phyloP scores from a whole-genome alignment of 2,329 filamentous ascomycete species.

The Daldinia sp. region DNA sequence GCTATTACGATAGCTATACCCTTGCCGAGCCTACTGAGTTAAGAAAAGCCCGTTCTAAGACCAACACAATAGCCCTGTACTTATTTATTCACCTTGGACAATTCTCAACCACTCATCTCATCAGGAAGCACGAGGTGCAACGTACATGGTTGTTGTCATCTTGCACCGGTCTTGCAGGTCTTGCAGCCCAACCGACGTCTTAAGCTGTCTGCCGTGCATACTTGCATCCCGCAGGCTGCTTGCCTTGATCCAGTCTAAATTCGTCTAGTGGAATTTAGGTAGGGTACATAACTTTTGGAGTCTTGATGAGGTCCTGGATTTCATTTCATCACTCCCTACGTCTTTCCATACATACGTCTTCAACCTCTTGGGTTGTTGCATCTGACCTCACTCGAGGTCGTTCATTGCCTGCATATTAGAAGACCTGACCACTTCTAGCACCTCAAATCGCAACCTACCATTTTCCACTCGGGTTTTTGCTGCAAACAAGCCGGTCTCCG shows the following conservation, averaged over 20 bases:
- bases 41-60: conserved; percentile 1
- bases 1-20: conserved; percentile 13
- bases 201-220: conserved; percentile 41
- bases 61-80: conserved; percentile 20
- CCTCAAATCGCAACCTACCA: conserved; percentile 44
- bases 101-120: conserved; percentile 32
- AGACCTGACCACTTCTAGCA: conserved; percentile 39
- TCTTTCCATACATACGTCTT: conserved; percentile 14
- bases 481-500: conserved; percentile 44
- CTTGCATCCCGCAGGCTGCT: conserved; percentile 36
- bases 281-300: conserved; percentile 26
- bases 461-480: conserved; percentile 34
- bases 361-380: conserved; percentile 34
- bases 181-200: conserved; percentile 51
- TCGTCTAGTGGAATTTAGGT: conserved; percentile 35
- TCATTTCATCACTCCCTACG: conserved; percentile 23
- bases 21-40: conserved; percentile 2
- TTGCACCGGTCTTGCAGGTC: conserved; percentile 48
- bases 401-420: conserved; percentile 35
- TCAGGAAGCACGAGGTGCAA: conserved; percentile 45
- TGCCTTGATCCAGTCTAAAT: conserved; percentile 39
- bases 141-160: conserved; percentile 45
- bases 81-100: conserved; percentile 6
- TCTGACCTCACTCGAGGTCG: conserved; percentile 34
- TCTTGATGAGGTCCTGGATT: conserved; percentile 30